These are phyloP conservation scores for Barbatosphaeria neglecta DNA, from an alignment of 495 filamentous ascomycete species.

Conservation along the genomic window DNA sequence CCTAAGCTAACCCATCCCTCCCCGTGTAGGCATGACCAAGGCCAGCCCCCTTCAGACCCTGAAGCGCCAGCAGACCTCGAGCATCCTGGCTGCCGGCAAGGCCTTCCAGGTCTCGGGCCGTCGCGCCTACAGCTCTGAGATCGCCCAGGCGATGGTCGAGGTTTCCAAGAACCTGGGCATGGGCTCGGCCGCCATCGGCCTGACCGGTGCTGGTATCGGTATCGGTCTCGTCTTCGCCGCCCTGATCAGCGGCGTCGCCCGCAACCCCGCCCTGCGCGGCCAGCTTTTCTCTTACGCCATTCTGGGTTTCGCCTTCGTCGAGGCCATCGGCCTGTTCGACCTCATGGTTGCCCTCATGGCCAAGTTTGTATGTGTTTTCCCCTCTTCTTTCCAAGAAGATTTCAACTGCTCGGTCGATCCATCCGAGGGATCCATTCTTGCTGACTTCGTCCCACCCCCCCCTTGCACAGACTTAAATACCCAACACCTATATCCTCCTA, in stretches of 20 bases:
- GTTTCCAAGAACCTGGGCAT: slow-evolving; percentile 82
- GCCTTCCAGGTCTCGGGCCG: slow-evolving; percentile 49
- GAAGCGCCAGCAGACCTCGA: slow-evolving; percentile 57
- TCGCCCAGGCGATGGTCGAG: slow-evolving; percentile 74
- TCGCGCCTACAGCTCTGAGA: slow-evolving; percentile 70
- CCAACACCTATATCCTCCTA: background rate
- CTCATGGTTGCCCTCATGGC: slow-evolving; percentile 87
- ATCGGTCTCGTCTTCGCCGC: slow-evolving; percentile 85
- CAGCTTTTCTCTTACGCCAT: slow-evolving; percentile 91
- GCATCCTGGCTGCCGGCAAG: slow-evolving; percentile 54
- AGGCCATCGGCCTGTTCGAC: slow-evolving; percentile 88
- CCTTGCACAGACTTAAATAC: background rate
- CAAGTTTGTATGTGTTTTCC: slow-evolving; percentile 47
- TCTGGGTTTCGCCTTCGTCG: slow-evolving; percentile 87
- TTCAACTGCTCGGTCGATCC: background rate
- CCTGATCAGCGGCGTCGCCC: slow-evolving; percentile 71
- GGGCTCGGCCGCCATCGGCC: slow-evolving; percentile 77
- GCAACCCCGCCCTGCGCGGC: slow-evolving; percentile 80
- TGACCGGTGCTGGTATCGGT: slow-evolving; percentile 85
- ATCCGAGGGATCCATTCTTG: background rate
- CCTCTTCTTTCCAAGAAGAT: background rate
- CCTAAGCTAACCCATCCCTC: slow-evolving; percentile 14
- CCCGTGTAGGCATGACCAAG: slow-evolving; percentile 28
- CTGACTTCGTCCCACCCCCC: background rate
- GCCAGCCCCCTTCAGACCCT: slow-evolving; percentile 45